Evolutionary conservation across 2,329 filamentous ascomycete genomes (phyloP), one percentile per base, ranked within the genome.

Genomic region (Salinomyces thailandicus): DNA sequence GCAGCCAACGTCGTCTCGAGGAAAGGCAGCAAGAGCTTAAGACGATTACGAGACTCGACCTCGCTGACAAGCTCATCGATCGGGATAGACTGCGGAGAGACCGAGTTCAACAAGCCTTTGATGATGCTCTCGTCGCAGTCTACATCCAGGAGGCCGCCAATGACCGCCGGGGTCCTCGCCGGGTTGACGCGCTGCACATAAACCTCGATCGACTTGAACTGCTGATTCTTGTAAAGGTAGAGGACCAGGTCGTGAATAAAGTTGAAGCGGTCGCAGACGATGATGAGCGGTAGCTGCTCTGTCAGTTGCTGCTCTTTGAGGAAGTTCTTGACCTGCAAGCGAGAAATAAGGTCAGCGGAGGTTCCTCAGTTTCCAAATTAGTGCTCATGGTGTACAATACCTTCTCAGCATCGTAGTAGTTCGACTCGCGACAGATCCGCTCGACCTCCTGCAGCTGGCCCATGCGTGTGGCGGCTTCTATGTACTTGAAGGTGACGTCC

Each of bases 401-500:
- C 71, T 94, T 93, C 63, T 95, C 86, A 0, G 86, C 74, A 60
- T 95, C 89, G 65, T 86, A 89, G 55, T 74, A 73, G 60, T 82
- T 50, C 9, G 19, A 12, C 61, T 98, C 91, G 43, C 93, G 79
- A 68, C 89, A 96, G 54, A 98, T 89, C 37, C 91, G 83, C 71
- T 98, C 89, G 14, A 98, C 91, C 58, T 98, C 91, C 48, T 85
- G 87, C 55, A 94, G 77, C 63, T 98, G 89, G 18, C 81, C 79
- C 76, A 94, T 93, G 57, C 79, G 83, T 16, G 87, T 94, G 19
- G 93, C 91, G 38, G 91, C 86, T 65, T 98, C 89, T 41, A 98
- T 94, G 63, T 98, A 98, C 72, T 98, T 98, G 78, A 95, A 98
- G 59, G 91, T 83, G 18, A 98, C 91, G 58, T 98, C 91, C 15